A percentile compares a stretch with the other conserved stretches of the same genome.
Evolutionary conservation across 805 yeast genomes (phyloP).

Genomic region (Lipomyces kockii): DNA sequence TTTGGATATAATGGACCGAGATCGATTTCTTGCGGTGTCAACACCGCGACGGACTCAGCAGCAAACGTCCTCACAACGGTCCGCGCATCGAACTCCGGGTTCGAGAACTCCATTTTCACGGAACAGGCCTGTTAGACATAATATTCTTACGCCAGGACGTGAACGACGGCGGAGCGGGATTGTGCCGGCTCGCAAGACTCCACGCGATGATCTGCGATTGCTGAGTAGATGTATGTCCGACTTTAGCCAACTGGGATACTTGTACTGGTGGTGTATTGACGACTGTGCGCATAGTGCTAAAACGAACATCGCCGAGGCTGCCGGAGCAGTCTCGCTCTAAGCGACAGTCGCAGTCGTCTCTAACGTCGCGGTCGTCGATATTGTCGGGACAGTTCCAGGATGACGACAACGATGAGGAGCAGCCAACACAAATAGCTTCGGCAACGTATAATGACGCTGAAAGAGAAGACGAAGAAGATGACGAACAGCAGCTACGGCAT

Average conservation of each 20-base stretch:
- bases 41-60: conserved; percentile 7
- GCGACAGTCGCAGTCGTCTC: not conserved
- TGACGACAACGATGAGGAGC: not conserved
- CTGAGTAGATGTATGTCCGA: conserved; percentile 24
- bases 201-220: conserved; percentile 31
- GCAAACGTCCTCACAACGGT: conserved; percentile 1
- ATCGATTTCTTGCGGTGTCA: not conserved
- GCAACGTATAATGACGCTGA: not conserved
- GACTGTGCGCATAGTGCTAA: not conserved
- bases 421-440: not conserved
- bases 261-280: not conserved
- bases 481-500: conserved; percentile 1
- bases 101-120: conserved; percentile 12
- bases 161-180: conserved; percentile 12
- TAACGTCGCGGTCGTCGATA: conserved; percentile 5
- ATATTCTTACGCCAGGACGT: conserved; percentile 33
- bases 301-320: not conserved
- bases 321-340: not conserved
- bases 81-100: conserved; percentile 11
- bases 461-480: conserved; percentile 13
- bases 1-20: not conserved
- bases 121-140: conserved; percentile 11
- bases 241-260: too few relatives aligned
- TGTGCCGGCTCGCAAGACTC: conserved; percentile 20
- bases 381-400: not conserved